A percentile compares a stretch with the other conserved stretches of the same genome.
These are phyloP conservation scores for Boletus tylopilopsis DNA, from an alignment of 768 basidiomycete species.

Conservation along the genomic window DNA sequence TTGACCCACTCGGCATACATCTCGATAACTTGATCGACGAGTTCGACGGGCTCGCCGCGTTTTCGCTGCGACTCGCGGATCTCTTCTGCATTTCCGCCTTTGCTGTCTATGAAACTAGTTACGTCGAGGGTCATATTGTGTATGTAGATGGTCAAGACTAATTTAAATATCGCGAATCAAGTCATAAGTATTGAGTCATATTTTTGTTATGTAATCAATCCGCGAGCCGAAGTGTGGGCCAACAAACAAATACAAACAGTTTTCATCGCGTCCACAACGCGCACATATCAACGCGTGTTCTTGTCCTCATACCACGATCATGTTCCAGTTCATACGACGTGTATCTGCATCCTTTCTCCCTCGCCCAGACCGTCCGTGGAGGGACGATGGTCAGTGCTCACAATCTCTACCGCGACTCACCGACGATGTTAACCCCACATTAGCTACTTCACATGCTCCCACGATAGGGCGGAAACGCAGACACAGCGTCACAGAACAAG, in stretches of 20 bases:
- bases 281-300: background rate
- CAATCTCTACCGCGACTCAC: slow-evolving; percentile 5
- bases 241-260: slow-evolving; percentile 27
- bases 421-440: slow-evolving; percentile 6
- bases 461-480: slow-evolving; percentile 65
- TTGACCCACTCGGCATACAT: slow-evolving; percentile 95
- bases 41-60: slow-evolving; percentile 81
- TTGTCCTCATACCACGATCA: slow-evolving; percentile 5
- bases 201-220: slow-evolving; percentile 13
- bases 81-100: slow-evolving; percentile 88
- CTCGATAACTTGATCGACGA: slow-evolving; percentile 91
- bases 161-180: background rate
- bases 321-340: slow-evolving; percentile 71
- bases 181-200: background rate
- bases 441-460: slow-evolving; percentile 75
- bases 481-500: slow-evolving; percentile 44
- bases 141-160: background rate
- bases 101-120: slow-evolving; percentile 74
- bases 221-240: too few species aligned
- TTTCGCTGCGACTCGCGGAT: slow-evolving; percentile 92
- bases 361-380: slow-evolving; percentile 72
- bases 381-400: slow-evolving; percentile 61
- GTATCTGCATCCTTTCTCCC: slow-evolving; percentile 68
- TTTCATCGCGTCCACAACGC: background rate
- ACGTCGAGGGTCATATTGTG: slow-evolving; percentile 81